Conservation (phyloP, 73 alveolate genomes). For the Symbiodinium pilosum region DNA sequence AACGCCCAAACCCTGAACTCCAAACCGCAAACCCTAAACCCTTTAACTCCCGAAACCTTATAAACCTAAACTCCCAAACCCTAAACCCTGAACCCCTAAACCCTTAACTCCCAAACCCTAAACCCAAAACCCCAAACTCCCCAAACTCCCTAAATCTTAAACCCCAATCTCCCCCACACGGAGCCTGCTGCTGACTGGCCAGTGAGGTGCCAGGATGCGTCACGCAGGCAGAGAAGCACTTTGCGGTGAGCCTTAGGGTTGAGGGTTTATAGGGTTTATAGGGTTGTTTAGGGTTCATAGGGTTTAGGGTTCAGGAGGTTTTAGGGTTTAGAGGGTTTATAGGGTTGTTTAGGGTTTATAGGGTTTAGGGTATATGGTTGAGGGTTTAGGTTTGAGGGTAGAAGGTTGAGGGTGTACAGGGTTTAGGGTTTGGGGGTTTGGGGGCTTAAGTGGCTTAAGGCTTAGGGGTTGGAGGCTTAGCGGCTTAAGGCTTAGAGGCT, state of each 20-base stretch:
- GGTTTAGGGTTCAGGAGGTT: not conserved
- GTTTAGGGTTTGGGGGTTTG: not conserved
- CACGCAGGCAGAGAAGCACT: conserved; percentile 73
- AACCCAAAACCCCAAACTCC: conserved; percentile 37
- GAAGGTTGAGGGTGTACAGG: not conserved
- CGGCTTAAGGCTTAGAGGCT: not conserved
- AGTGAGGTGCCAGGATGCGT: conserved; percentile 49
- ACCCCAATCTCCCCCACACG: not conserved
- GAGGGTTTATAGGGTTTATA: no score
- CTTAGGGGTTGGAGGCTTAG: no score
- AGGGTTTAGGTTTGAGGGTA: no score
- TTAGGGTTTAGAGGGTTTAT: not conserved
- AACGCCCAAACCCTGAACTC: no score
- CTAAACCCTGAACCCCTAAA: no score
- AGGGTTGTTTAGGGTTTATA: not conserved
- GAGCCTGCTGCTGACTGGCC: conserved; percentile 77
- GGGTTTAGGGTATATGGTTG: no score
- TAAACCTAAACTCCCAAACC: no score
- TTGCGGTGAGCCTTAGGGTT: conserved; percentile 55
- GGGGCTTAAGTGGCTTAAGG: not conserved
- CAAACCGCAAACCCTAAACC: no score
- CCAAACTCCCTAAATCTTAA: conserved; percentile 42
- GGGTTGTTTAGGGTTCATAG: no score
- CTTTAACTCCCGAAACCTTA: no score
- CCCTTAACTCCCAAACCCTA: no score